Evolutionary conservation across 495 filamentous ascomycete genomes (phyloP).

Genomic region (Barbatosphaeria neglecta): DNA sequence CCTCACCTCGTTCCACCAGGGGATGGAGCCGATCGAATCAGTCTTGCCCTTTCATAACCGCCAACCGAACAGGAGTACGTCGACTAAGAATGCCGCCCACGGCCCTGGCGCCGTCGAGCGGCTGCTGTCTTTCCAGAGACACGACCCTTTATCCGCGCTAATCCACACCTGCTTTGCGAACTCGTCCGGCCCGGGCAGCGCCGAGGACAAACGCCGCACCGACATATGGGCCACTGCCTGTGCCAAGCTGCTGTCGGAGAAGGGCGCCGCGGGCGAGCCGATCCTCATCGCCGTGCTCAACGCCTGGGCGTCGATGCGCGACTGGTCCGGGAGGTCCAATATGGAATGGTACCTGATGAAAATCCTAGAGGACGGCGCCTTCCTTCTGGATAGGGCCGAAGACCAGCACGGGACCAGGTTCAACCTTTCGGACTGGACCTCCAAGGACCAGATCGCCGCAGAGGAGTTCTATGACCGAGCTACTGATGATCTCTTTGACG

Average conservation of each 20-base stretch:
- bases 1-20: slow-evolving; percentile 61
- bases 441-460: slow-evolving; percentile 62
- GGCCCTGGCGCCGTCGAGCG: slow-evolving; percentile 55
- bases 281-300: slow-evolving; percentile 64
- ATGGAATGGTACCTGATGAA: slow-evolving; percentile 92
- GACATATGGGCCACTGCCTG: slow-evolving; percentile 82
- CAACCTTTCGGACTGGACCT: slow-evolving; percentile 50
- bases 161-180: slow-evolving; percentile 84
- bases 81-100: slow-evolving; percentile 30
- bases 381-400: slow-evolving; percentile 69
- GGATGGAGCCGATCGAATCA: slow-evolving; percentile 67
- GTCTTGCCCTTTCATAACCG: slow-evolving; percentile 64
- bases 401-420: slow-evolving; percentile 54
- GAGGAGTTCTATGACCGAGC: slow-evolving; percentile 86
- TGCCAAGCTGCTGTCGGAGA: slow-evolving; percentile 57
- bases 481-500: slow-evolving; percentile 68
- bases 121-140: slow-evolving; percentile 71
- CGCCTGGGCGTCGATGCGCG: slow-evolving; percentile 72
- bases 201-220: slow-evolving; percentile 58
- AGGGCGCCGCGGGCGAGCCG: slow-evolving; percentile 41
- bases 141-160: slow-evolving; percentile 75
- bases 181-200: slow-evolving; percentile 66
- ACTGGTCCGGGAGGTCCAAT: slow-evolving; percentile 79
- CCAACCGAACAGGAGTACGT: slow-evolving; percentile 37
- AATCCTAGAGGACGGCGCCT: slow-evolving; percentile 81